Percentiles rank a stretch among this genome's conserved stretches.
Conservation (phyloP, 805 yeast species). For the Yarrowia sp. region DNA sequence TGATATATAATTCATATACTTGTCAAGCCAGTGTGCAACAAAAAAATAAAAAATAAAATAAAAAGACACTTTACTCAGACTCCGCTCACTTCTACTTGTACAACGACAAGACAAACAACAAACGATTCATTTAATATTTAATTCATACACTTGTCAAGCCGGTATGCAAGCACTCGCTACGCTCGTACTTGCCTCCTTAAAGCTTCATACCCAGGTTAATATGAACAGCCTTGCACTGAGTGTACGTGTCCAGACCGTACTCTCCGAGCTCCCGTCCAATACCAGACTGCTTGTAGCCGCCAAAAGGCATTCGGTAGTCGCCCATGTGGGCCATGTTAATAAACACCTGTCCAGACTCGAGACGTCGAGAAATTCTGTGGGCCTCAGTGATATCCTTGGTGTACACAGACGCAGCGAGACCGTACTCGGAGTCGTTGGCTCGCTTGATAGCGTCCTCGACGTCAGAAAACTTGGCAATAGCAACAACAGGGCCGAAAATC, state of each 20-base stretch:
- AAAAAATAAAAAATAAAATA: too few species aligned
- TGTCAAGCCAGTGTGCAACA: too few species aligned
- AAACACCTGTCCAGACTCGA: slow-evolving; percentile 69
- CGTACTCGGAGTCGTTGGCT: slow-evolving; percentile 78
- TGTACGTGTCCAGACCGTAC: slow-evolving; percentile 66
- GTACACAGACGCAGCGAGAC: slow-evolving; percentile 81
- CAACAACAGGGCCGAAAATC: slow-evolving; percentile 86
- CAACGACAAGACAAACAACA: too few species aligned
- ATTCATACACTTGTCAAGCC: too few species aligned
- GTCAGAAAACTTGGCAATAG: slow-evolving; percentile 61
- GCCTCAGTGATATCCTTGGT: slow-evolving; percentile 65
- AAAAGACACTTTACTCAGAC: too few species aligned
- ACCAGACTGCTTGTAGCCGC: slow-evolving; percentile 78
- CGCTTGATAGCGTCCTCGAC: slow-evolving; percentile 64
- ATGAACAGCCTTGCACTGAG: slow-evolving; percentile 74
- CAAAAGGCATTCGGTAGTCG: slow-evolving; percentile 70
- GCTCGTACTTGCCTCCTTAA: neutral
- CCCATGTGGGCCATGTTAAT: slow-evolving; percentile 71
- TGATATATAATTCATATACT: too few species aligned
- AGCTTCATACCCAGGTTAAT: slow-evolving; percentile 52
- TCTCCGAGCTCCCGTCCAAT: slow-evolving; percentile 79
- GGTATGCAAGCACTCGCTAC: neutral
- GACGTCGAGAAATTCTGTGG: slow-evolving; percentile 56
- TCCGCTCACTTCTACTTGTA: too few species aligned
- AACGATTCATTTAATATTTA: too few species aligned